A percentile compares a stretch with the other conserved stretches of the same genome.
Conservation (phyloP, 2,329 filamentous ascomycete genomes). For the Clonostachys rosea region DNA sequence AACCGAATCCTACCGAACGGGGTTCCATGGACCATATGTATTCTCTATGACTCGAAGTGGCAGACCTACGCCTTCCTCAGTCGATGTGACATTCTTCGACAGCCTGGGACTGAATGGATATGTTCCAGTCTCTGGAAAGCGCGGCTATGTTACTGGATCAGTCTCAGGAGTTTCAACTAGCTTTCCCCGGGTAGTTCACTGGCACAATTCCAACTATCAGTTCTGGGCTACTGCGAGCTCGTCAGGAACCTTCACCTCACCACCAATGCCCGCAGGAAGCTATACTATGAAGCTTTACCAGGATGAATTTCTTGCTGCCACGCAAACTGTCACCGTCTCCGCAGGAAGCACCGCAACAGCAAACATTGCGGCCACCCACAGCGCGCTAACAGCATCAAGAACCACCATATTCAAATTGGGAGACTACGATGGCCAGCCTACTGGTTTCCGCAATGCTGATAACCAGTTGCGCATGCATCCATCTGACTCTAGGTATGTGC, state of each 20-base stretch:
- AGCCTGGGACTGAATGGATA: constrained; percentile 55
- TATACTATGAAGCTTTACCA: constrained; percentile 65
- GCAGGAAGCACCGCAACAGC: constrained; percentile 41
- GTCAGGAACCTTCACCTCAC: constrained; percentile 55
- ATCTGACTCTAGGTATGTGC: constrained; percentile 38
- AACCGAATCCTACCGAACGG: constrained; percentile 57
- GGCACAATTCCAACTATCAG: constrained; percentile 58
- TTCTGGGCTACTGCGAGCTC: constrained; percentile 59
- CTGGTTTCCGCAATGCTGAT: constrained; percentile 61
- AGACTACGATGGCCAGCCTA: constrained; percentile 59
- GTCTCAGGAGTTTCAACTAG: constrained; percentile 50
- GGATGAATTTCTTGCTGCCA: constrained; percentile 50
- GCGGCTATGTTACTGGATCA: constrained; percentile 56
- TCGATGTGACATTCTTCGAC: constrained; percentile 56
- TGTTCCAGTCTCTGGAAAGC: constrained; percentile 40
- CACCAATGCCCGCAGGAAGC: constrained; percentile 61
- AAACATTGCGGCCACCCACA: constrained; percentile 41
- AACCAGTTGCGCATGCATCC: constrained; percentile 67
- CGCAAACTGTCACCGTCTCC: constrained; percentile 39
- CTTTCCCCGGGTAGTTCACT: constrained; percentile 57
- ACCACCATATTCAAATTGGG: constrained; percentile 60
- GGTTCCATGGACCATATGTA: constrained; percentile 62
- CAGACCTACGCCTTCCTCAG: constrained; percentile 37
- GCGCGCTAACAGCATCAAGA: constrained; percentile 36
- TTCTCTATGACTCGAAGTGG: constrained; percentile 55